Base-by-base conservation (phyloP, 306 rosid genomes). In the Sicyos baderoa region DNA sequence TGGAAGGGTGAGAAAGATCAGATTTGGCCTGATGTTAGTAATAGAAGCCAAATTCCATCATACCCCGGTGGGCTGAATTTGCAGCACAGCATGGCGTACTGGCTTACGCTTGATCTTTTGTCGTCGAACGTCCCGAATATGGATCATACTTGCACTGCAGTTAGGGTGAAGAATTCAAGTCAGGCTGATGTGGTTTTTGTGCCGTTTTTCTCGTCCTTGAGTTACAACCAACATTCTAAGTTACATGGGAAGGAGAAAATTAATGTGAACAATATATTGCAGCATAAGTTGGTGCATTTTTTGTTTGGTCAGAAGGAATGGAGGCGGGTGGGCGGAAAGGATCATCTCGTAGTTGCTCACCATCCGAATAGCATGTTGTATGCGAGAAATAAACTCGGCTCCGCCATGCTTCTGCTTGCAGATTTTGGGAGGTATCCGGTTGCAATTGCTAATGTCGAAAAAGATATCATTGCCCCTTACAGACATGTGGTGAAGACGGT, bases 71-170 rank as follows among this genome's bases (percentile, higher is more conserved):
- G 99, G 61, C 66, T 93, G 74, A 93, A 93, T 81, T 84, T 87
- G 53, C 99, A 93, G 79, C 99, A 93, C 71, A 90, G 96, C 61
- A 61, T 87, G 9, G 99, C 86, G 40, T 90, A 93, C 58, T 93
- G 99, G 99, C 91, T 90, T 76, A 90, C 95, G 35, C 99, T 93
- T 75, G 97, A 88, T 88, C 95, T 93, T 82, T 71, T 93, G 7
- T 81, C 86, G 0, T 88, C 94, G 5, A 70, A 85, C 29, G 42
- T 52, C 13, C 76, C 75, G 4, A 72, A 76, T 64, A 61, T 77
- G 22, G 65, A 63, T 22, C 57, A 82, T 71, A 84, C 91, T 44
- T 82, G 87, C 75, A 73, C 81, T 13, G 89, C 85, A 57, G 75
- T 90, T 71, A 86, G 96, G 77, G 97, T 90, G 78, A 76, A 79